These are phyloP conservation scores for Vitellaria paradoxa DNA, from an alignment of 179 eudicot species.

Conservation along the genomic window DNA sequence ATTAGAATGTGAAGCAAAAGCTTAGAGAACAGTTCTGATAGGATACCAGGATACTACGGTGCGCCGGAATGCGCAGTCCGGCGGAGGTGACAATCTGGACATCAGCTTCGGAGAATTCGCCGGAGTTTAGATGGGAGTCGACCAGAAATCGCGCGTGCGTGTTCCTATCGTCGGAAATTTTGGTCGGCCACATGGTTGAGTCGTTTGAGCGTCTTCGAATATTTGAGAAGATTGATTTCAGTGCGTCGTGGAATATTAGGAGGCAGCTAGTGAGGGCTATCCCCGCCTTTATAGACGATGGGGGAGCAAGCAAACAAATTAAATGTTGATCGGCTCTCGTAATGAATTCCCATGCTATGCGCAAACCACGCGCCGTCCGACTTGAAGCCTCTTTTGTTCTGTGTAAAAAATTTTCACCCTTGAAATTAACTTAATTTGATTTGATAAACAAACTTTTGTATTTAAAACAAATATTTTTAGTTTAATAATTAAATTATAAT, in stretches of 20 bases:
- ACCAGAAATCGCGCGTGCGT: neutral
- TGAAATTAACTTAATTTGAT: too few species aligned
- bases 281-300: too few species aligned
- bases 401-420: too few species aligned
- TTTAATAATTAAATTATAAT: too few species aligned
- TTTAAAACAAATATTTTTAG: too few species aligned
- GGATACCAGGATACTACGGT: conserved; percentile 66
- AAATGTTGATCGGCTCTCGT: too few species aligned
- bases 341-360: too few species aligned
- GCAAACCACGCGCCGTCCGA: too few species aligned
- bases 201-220: neutral
- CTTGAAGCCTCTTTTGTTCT: too few species aligned
- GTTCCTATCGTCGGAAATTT: conserved; percentile 19
- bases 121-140: conserved; percentile 18
- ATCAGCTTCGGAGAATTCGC: conserved; percentile 40
- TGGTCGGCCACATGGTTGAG: conserved; percentile 25
- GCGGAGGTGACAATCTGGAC: conserved; percentile 52
- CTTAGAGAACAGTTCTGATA: neutral
- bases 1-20: neutral
- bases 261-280: neutral
- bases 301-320: too few species aligned
- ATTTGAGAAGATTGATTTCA: neutral
- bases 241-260: too few species aligned
- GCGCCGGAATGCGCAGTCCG: conserved; percentile 60
- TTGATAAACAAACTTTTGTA: too few species aligned